Percentiles rank a stretch among this genome's conserved stretches.
Evolutionary conservation across 208 protist genomes (phyloP).

Genomic region (Trypanosoma grayi): DNA sequence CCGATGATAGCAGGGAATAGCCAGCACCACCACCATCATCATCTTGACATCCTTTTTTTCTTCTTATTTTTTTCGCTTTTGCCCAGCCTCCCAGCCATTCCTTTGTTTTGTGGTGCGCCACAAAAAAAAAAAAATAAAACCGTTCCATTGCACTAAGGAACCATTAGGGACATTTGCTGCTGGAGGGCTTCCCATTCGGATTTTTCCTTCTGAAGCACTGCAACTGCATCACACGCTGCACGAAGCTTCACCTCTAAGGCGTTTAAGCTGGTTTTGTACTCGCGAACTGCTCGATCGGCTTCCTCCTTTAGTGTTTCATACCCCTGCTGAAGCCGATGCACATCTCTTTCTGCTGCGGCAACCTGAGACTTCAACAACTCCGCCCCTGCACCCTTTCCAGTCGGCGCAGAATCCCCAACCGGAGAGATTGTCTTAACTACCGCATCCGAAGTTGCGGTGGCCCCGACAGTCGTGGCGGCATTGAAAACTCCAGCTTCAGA

Average conservation of each 20-base stretch:
- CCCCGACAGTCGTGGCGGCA: neutral
- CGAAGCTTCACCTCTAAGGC: conserved; percentile 26
- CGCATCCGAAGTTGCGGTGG: neutral
- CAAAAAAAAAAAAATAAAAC: neutral
- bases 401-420: neutral
- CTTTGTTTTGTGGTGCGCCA: neutral
- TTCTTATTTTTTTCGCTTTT: conserved; percentile 5
- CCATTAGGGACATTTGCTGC: conserved; percentile 34
- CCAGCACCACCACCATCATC: neutral
- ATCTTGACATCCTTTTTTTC: neutral
- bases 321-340: conserved; percentile 31
- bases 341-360: conserved; percentile 3
- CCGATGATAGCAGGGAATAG: neutral
- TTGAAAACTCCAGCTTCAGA: neutral
- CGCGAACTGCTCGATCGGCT: conserved; percentile 37
- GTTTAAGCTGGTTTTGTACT: conserved; percentile 27
- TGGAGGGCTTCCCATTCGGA: conserved; percentile 54
- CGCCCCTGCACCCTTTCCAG: conserved; percentile 12
- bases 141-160: neutral
- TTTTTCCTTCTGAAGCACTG: conserved; percentile 46
- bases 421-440: neutral
- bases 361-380: conserved; percentile 13
- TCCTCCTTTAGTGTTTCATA: conserved; percentile 43
- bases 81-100: neutral
- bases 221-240: conserved; percentile 6